Percentiles rank a stretch among this genome's conserved stretches.
These are phyloP conservation scores for Pestalotiopsis sp. DNA, from an alignment of 2,329 filamentous ascomycete genomes.

Conservation along the genomic window DNA sequence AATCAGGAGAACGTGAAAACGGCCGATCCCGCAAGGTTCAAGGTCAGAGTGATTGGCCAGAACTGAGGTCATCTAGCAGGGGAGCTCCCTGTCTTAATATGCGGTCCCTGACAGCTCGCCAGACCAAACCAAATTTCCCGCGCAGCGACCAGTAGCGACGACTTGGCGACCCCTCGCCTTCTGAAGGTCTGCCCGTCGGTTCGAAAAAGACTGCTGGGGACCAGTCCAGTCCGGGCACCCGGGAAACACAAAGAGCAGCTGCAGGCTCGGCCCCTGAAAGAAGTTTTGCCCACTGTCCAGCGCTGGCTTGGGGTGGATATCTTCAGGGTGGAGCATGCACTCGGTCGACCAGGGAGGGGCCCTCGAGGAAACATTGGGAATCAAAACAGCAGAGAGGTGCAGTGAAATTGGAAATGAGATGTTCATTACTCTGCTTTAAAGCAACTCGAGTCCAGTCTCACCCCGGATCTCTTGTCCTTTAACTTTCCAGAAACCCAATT, in stretches of 20 bases:
- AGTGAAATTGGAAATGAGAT: slow-evolving; percentile 20
- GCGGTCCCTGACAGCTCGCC: slow-evolving; percentile 9
- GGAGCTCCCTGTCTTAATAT: slow-evolving; percentile 1
- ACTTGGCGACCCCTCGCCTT: not conserved
- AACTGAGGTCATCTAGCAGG: not conserved
- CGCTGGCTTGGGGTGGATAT: slow-evolving; percentile 4
- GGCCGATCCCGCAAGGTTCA: not conserved
- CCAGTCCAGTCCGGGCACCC: not conserved
- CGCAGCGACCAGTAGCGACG: not conserved
- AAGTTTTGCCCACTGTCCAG: not conserved
- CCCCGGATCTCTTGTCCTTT: not conserved
- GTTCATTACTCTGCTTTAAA: slow-evolving; percentile 18
- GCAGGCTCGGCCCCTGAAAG: not conserved
- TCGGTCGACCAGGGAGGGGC: slow-evolving; percentile 20
- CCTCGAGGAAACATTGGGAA: slow-evolving; percentile 18
- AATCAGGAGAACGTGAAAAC: not conserved
- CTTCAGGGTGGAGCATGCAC: slow-evolving; percentile 8
- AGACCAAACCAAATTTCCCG: slow-evolving; percentile 8
- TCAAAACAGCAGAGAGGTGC: slow-evolving; percentile 18
- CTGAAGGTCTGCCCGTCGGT: not conserved
- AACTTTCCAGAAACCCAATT: not conserved
- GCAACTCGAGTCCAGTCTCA: slow-evolving; percentile 15
- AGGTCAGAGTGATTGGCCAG: not conserved
- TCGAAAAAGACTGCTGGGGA: not conserved
- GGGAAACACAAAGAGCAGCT: not conserved